Conservation (phyloP, 163 green algal genomes). For the Chlorella variabilis region DNA sequence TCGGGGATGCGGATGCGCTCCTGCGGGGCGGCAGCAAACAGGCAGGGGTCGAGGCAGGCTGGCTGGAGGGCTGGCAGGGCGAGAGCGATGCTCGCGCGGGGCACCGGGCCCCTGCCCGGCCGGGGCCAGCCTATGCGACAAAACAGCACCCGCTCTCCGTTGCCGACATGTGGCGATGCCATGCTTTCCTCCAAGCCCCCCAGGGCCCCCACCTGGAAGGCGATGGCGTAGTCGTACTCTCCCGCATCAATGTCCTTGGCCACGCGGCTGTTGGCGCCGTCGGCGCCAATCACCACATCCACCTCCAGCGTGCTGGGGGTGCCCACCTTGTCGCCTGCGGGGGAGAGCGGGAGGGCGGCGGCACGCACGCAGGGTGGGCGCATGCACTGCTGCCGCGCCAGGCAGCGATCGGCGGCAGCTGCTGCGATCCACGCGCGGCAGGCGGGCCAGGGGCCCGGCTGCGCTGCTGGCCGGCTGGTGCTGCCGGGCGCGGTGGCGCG, state of each 20-base stretch:
- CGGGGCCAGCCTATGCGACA: too few species aligned
- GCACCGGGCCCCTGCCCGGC: too few species aligned
- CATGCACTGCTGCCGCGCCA: too few species aligned
- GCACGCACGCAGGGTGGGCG: neutral
- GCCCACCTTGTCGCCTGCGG: slow-evolving; percentile 83
- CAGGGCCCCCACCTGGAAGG: slow-evolving; percentile 83
- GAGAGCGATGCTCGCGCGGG: too few species aligned
- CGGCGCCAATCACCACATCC: slow-evolving; percentile 95
- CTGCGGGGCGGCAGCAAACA: neutral
- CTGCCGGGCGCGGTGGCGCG: too few species aligned
- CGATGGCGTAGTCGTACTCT: slow-evolving; percentile 99
- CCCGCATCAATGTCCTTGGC: slow-evolving; percentile 97
- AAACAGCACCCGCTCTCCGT: too few species aligned
- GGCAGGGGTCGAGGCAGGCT: neutral
- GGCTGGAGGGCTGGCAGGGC: neutral
- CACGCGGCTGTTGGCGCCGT: slow-evolving; percentile 97
- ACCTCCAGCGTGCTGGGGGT: slow-evolving; percentile 81
- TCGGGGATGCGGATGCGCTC: slow-evolving; percentile 93
- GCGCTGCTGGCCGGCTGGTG: too few species aligned
- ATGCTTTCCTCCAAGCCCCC: too few species aligned
- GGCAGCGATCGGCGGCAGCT: too few species aligned
- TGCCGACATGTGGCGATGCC: too few species aligned
- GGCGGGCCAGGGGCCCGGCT: too few species aligned
- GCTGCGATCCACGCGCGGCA: too few species aligned
- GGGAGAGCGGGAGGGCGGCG: neutral